A percentile compares a stretch with the other conserved stretches of the same genome.
Evolutionary conservation across 2,329 filamentous ascomycete genomes (phyloP).

Genomic region (Curvularia sp.): DNA sequence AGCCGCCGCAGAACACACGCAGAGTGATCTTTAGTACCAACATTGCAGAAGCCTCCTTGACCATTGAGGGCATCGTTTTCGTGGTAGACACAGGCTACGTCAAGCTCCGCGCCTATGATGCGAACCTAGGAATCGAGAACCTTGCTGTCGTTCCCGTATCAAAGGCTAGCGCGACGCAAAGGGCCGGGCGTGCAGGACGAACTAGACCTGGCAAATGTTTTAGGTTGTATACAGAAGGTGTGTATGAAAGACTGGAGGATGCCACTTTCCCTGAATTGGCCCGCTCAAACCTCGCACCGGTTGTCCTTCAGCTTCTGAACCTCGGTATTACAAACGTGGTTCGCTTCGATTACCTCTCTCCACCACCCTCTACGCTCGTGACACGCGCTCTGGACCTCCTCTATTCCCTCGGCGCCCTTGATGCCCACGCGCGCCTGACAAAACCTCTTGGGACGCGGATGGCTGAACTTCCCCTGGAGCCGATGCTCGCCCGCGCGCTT

Average conservation of each 20-base stretch:
- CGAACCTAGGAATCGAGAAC: conserved; percentile 83
- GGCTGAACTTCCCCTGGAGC: conserved; percentile 91
- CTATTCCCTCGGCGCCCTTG: conserved; percentile 84
- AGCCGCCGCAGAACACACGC: conserved; percentile 77
- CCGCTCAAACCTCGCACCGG: conserved; percentile 85
- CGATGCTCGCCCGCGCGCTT: conserved; percentile 92
- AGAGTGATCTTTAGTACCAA: conserved; percentile 96
- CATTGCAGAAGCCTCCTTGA: conserved; percentile 95
- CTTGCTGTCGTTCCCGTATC: conserved; percentile 83
- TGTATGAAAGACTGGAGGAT: conserved; percentile 70
- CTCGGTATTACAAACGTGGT: conserved; percentile 94
- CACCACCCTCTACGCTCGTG: conserved; percentile 84
- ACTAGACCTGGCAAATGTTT: conserved; percentile 94
- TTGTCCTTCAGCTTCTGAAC: conserved; percentile 90
- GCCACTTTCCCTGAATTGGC: conserved; percentile 89
- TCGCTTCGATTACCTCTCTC: conserved; percentile 85
- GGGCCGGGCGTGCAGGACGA: conserved; percentile 87
- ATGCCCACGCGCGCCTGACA: conserved; percentile 89
- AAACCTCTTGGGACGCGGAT: conserved; percentile 86
- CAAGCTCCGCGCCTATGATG: conserved; percentile 86
- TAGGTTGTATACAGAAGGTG: conserved; percentile 83
- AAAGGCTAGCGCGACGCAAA: conserved; percentile 90
- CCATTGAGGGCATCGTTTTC: conserved; percentile 88
- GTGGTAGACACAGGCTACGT: conserved; percentile 92
- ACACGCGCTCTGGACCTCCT: conserved; percentile 86